A percentile compares a stretch with the other conserved stretches of the same genome.
phyloP scores from a whole-genome alignment of 208 protist genomes.

The Trypanosoma brucei region DNA sequence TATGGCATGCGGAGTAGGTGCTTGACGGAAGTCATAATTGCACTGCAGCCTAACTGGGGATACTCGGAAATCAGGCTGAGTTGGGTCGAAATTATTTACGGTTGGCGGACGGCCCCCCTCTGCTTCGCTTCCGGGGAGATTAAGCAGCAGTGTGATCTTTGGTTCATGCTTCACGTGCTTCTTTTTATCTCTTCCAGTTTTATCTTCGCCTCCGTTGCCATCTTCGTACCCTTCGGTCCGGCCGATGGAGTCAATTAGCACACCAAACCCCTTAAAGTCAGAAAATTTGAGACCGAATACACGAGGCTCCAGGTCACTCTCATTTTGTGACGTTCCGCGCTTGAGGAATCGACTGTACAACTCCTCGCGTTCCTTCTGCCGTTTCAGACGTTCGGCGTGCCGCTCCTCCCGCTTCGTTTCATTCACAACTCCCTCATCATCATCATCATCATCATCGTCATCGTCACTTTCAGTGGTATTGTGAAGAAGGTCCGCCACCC shows the following conservation, averaged over 20 bases:
- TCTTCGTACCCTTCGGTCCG: slow-evolving; percentile 31
- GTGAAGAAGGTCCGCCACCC: slow-evolving; percentile 58
- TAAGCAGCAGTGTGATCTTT: slow-evolving; percentile 57
- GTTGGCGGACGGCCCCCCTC: slow-evolving; percentile 17
- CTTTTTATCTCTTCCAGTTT: slow-evolving; percentile 21
- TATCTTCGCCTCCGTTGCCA: background rate
- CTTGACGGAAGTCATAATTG: slow-evolving; percentile 68
- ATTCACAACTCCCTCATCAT: slow-evolving; percentile 46
- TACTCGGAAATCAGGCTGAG: slow-evolving; percentile 35
- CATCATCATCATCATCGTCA: slow-evolving; percentile 38
- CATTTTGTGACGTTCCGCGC: slow-evolving; percentile 58
- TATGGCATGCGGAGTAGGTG: slow-evolving; percentile 21
- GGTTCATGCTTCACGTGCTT: slow-evolving; percentile 38
- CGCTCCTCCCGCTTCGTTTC: slow-evolving; percentile 16
- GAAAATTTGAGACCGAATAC: slow-evolving; percentile 79
- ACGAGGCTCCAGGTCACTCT: slow-evolving; percentile 43
- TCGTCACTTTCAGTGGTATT: slow-evolving; percentile 31
- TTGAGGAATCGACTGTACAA: slow-evolving; percentile 62
- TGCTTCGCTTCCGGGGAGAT: slow-evolving; percentile 51
- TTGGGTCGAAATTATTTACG: slow-evolving; percentile 64
- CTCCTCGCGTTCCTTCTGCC: slow-evolving; percentile 49
- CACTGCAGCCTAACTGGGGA: slow-evolving; percentile 48
- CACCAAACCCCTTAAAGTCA: slow-evolving; percentile 69
- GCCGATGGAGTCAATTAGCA: slow-evolving; percentile 69
- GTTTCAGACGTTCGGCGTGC: slow-evolving; percentile 25